Evolutionary conservation across 441 rosid genomes (phyloP).

Genomic region (Pelargonium australe): DNA sequence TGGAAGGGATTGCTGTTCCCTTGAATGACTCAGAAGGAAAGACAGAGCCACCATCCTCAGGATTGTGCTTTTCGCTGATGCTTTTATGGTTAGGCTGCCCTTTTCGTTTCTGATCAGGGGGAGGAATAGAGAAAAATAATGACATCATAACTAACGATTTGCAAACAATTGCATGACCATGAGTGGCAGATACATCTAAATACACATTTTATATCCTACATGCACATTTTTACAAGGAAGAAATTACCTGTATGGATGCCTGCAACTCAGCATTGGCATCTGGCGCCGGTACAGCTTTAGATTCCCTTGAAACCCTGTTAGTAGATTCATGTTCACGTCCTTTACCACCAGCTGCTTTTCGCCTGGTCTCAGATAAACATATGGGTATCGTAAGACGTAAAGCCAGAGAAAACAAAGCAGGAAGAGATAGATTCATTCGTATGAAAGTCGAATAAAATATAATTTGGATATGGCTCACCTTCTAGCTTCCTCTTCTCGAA

Average conservation of each 20-base stretch:
- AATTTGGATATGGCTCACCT: constrained; percentile 36
- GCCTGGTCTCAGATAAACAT: constrained; percentile 26
- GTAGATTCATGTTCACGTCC: constrained; percentile 59
- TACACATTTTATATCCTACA: not conserved
- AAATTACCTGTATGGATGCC: constrained; percentile 71
- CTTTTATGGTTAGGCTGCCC: constrained; percentile 67
- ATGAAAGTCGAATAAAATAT: not conserved
- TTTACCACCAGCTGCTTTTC: constrained; percentile 56
- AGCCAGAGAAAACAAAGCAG: not conserved
- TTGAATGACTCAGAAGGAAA: constrained; percentile 66
- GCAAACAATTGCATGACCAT: not conserved
- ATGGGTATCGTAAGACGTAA: constrained; percentile 8
- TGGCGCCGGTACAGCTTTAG: constrained; percentile 95
- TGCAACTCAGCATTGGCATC: constrained; percentile 93
- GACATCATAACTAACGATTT: not conserved
- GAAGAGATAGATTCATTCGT: not conserved
- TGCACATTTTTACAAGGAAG: not conserved
- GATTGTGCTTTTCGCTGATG: constrained; percentile 92
- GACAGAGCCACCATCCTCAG: constrained; percentile 95
- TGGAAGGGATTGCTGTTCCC: constrained; percentile 15
- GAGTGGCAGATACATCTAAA: not conserved
- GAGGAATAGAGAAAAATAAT: not conserved
- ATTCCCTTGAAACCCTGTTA: constrained; percentile 68
- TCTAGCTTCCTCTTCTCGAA: constrained; percentile 88
- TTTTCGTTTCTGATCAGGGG: constrained; percentile 63